Evolutionary conservation across 1,139 yeast species (phyloP).

Genomic region (Taphrina confusa): DNA sequence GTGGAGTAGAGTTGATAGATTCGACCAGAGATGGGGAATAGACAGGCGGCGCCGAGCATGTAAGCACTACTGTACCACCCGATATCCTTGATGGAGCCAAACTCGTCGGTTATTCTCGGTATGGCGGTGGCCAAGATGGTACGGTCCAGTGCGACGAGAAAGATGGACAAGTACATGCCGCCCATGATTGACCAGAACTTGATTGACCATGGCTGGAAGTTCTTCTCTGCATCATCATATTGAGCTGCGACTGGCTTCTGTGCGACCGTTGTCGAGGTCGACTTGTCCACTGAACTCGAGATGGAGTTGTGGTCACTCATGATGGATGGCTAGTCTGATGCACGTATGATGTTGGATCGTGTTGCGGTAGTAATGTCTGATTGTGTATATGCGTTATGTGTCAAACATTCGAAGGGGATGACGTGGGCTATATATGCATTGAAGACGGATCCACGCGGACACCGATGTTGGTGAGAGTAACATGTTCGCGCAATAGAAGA

Average conservation of each 20-base stretch:
- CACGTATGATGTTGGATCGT: no score
- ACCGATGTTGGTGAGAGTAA: no score
- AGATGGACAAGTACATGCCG: not conserved
- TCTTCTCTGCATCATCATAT: not conserved
- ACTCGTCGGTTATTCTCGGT: not conserved
- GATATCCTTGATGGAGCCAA: not conserved
- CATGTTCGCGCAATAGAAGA: no score
- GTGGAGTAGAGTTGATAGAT: conserved; percentile 63
- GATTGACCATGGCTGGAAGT: not conserved
- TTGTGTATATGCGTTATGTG: no score
- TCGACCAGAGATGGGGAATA: conserved; percentile 60
- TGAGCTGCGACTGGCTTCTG: not conserved
- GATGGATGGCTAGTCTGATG: no score
- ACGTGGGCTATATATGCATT: no score
- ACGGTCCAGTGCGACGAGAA: not conserved
- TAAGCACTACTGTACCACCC: not conserved
- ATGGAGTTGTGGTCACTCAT: not conserved
- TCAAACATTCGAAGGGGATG: no score
- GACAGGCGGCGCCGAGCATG: not conserved
- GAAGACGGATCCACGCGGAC: no score
- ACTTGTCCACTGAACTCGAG: not conserved
- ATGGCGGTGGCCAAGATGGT: conserved; percentile 1
- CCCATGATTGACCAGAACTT: not conserved
- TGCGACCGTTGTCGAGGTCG: not conserved
- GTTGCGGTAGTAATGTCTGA: no score